Evolutionary conservation across 106 monocot species (phyloP), one percentile per base, ranked within the genome.

Genomic region (Phalaenopsis aphrodite): DNA sequence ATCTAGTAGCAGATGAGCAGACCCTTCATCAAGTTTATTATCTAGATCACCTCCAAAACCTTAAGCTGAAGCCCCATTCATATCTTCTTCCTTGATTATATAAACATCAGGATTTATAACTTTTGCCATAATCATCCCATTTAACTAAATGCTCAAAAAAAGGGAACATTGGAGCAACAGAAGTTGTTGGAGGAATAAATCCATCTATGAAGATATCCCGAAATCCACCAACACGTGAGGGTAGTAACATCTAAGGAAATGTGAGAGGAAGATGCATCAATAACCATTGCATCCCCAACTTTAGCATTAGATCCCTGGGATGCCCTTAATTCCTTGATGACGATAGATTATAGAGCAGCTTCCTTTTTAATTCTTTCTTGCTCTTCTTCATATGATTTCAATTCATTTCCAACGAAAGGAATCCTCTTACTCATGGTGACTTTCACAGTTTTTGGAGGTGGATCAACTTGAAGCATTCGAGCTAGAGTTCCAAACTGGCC

Each of bases 401-500:
- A 81, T 77, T 94, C 98, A 66, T 98, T 94, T 19, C 98, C 98
- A 75, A 81, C 92, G 47, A 98, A 89, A 65, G 94, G 98, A 83
- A 98, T 82, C 78, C 98, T 92, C 79, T 93, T 93, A 78, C 94
- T 89, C 85, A 94, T 81, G 21, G 83, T 93, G 81, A 98, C 94
- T 66, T 98, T 98, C 47, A 98, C 98, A 79, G 92, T 94, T 88
- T 98, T 98, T 14, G 98, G 98, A 21, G 94, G 98, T 65, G 98
- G 98, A 82, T 98, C 98, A 65, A 90, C 98, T 89, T 98, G 94
- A 84, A 98, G 94, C 98, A 98, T 98, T 56, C 98, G 92, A 69
- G 98, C 94, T 45, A 98, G 86, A 36, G 98, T 94, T 38, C 98
- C 94, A 92, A 98, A 98, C 98, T 98, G 98, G 82, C 92, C 98